Evolutionary conservation across 371 early-diverging fungal species (phyloP).

Genomic region (Syncephalastrum monosporum): DNA sequence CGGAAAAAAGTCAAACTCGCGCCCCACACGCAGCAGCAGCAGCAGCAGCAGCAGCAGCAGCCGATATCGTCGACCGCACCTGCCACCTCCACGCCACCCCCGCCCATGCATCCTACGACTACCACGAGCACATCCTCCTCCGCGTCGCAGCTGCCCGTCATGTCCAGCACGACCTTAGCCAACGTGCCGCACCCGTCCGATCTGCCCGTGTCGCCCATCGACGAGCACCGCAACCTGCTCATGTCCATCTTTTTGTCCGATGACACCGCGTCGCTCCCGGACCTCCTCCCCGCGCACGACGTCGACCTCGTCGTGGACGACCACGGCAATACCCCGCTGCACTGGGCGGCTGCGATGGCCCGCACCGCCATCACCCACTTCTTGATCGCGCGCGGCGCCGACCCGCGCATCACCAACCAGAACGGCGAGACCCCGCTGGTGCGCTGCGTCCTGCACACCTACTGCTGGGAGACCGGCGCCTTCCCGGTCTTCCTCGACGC

Average conservation of each 20-base stretch:
- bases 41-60: too few species aligned
- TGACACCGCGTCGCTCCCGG: conserved; percentile 54
- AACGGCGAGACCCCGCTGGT: conserved; percentile 85
- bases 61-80: too few species aligned
- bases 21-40: too few species aligned
- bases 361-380: conserved; percentile 63
- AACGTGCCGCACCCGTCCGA: too few species aligned
- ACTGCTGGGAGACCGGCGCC: conserved; percentile 77
- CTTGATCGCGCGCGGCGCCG: conserved; percentile 68
- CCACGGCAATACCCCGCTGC: conserved; percentile 81
- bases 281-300: conserved; percentile 59
- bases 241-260: conserved; percentile 76
- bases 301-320: conserved; percentile 76
- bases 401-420: conserved; percentile 59
- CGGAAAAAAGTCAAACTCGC: too few species aligned
- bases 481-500: conserved; percentile 75
- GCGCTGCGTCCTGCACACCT: conserved; percentile 79
- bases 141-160: too few species aligned
- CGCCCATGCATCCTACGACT: neutral
- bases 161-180: too few species aligned
- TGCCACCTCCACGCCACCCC: too few species aligned
- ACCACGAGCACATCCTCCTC: too few species aligned
- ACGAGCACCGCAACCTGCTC: conserved; percentile 61
- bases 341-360: conserved; percentile 86
- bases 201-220: conserved; percentile 24